Percentiles rank a stretch among this genome's conserved stretches.
These are phyloP conservation scores for Phyllosticta paracitricarpa DNA, from an alignment of 2,329 filamentous ascomycete species.

Conservation along the genomic window DNA sequence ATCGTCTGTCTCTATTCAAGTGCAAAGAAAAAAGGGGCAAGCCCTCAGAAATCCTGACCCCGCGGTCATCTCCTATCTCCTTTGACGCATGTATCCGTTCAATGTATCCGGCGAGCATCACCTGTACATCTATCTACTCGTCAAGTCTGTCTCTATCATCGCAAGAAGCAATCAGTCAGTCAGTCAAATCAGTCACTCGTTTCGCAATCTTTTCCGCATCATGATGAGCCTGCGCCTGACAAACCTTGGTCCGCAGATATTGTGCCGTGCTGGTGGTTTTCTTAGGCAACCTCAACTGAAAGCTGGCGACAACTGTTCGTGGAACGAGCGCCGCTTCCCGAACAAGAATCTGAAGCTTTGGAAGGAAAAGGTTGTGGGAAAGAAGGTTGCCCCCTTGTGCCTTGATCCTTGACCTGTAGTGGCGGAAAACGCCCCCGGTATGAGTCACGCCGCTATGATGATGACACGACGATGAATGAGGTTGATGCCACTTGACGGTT, in stretches of 20 bases:
- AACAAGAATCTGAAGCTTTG: too few relatives aligned
- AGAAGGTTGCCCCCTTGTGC: background rate
- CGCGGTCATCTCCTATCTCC: background rate
- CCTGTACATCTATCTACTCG: background rate
- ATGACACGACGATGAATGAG: background rate
- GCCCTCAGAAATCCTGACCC: background rate
- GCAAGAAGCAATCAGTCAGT: background rate
- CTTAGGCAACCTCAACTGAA: slow-evolving; percentile 8
- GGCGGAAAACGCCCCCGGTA: background rate
- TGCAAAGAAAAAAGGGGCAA: background rate
- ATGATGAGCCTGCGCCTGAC: background rate
- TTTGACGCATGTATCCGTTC: background rate
- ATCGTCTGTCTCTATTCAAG: background rate
- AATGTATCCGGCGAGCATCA: background rate
- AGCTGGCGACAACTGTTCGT: background rate
- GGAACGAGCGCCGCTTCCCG: too few relatives aligned
- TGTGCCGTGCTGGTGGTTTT: slow-evolving; percentile 11
- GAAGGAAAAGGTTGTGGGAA: too few relatives aligned
- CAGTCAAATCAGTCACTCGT: background rate
- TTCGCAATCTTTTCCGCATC: background rate
- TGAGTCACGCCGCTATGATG: background rate
- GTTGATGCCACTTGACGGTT: background rate
- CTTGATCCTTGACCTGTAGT: background rate
- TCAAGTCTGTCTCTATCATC: background rate
- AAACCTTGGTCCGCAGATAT: background rate